Evolutionary conservation across 1,139 yeast genomes (phyloP).

Genomic region (Lodderomyces metapsilosis): DNA sequence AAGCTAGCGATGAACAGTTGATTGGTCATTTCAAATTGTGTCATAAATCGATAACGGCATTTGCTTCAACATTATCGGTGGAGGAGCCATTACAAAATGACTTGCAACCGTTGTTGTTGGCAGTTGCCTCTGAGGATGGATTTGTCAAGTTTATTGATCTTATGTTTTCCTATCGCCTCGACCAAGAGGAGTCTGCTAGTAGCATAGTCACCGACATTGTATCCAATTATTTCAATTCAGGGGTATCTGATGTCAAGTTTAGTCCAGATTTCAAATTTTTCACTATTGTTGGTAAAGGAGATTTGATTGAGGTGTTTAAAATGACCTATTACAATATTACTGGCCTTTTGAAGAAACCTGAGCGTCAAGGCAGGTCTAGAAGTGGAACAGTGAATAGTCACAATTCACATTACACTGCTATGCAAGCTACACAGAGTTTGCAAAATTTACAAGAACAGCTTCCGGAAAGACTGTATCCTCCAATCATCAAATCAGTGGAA

Average conservation of each 20-base stretch:
- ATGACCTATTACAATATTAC: conserved; percentile 41
- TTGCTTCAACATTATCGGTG: conserved; percentile 25
- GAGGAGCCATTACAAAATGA: conserved; percentile 11
- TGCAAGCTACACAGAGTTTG: background rate
- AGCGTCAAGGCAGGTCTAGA: conserved; percentile 28
- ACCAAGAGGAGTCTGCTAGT: conserved; percentile 18
- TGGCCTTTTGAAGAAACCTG: conserved; percentile 26
- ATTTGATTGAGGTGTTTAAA: conserved; percentile 55
- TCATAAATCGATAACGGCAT: conserved; percentile 49
- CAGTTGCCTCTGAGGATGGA: conserved; percentile 68
- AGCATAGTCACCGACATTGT: conserved; percentile 51
- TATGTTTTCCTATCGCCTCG: conserved; percentile 19
- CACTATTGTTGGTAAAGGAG: conserved; percentile 57
- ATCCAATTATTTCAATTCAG: conserved; percentile 67
- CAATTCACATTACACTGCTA: conserved; percentile 15
- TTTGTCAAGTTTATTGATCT: conserved; percentile 58
- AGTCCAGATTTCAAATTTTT: conserved; percentile 68
- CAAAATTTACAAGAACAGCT: background rate
- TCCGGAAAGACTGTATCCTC: conserved; percentile 24
- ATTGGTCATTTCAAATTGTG: conserved; percentile 64
- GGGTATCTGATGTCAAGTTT: conserved; percentile 55
- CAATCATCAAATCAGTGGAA: conserved; percentile 41
- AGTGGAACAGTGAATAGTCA: conserved; percentile 39
- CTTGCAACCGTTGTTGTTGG: conserved; percentile 45
- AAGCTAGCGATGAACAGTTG: conserved; percentile 10